Evolutionary conservation across 257 asterid genomes (phyloP), one percentile per base, ranked within the genome.

Genomic region (Anisodus tanguticus): DNA sequence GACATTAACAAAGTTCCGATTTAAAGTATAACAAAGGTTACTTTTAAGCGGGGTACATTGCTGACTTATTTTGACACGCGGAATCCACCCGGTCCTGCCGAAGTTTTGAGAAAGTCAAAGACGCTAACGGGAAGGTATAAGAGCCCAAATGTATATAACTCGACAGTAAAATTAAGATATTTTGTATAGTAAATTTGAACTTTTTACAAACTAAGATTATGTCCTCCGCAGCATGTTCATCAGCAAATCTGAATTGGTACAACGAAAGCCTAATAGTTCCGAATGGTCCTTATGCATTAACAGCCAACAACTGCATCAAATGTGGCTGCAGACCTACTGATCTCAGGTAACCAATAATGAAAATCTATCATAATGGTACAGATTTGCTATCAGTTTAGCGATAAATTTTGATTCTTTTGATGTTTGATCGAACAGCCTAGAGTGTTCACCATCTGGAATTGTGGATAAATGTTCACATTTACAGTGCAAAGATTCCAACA

Each of bases 181-280:
- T 74, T 74, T 15, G 22, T 5, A 22, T 19, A 0, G 62, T 35
- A 13, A 67, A 12, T 67, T 12, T 35, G 22, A 13, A 67, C 2
- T 12, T 67, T 31, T 1, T 22, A 67, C 31, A 8, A 16, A 3
- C 17, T 26, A 26, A 64, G 43, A 10, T 5, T 0, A 49, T 51
- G 47, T 76, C 63, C 63, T 5, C 16, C 74, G 83, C 83, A 82
- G 85, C 85, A 31, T 85, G 85, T 82, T 74, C 88, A 39, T 82
- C 85, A 16, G 74, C 83, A 82, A 82, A 85, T 64, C 26, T 74
- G 66, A 82, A 74, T 49, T 85, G 88, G 85, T 43, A 85, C 64
- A 72, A 85, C 11, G 88, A 85, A 39, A 85, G 88, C 51, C 39
- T 82, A 62, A 76, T 85, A 49, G 64, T 85, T 76, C 83, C 87